Percentiles rank a stretch among this genome's conserved stretches.
Conservation (phyloP, 257 asterid species). For the Nemophila menziesii region DNA sequence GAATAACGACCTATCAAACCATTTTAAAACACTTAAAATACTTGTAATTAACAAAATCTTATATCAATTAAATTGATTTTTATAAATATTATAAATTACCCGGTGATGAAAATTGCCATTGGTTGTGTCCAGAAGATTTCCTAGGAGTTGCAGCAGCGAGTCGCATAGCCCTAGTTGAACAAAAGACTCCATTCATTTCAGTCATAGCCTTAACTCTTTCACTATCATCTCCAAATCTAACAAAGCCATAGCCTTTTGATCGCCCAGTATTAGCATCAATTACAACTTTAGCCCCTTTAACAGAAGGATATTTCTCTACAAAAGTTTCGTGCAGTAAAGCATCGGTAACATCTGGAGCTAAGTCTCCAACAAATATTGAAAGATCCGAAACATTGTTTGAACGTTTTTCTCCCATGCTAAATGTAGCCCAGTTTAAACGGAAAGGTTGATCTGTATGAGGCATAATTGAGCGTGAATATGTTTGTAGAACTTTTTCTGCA, state of each 20-base stretch:
- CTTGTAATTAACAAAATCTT: not conserved
- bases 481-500: conserved; percentile 78
- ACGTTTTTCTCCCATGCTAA: conserved; percentile 87
- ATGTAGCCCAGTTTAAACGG: conserved; percentile 92
- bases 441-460: conserved; percentile 77
- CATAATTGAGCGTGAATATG: conserved; percentile 52
- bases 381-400: conserved; percentile 73
- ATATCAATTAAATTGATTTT: not conserved
- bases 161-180: conserved; percentile 88
- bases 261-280: conserved; percentile 80
- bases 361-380: conserved; percentile 86
- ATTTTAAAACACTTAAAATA: conserved; percentile 11
- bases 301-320: conserved; percentile 59
- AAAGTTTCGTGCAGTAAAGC: conserved; percentile 70
- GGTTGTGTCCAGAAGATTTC: conserved; percentile 66
- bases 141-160: conserved; percentile 87
- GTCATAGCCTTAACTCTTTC: conserved; percentile 79
- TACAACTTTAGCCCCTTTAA: conserved; percentile 86
- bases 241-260: conserved; percentile 89
- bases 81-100: conserved; percentile 26
- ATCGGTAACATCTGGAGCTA: conserved; percentile 90
- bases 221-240: conserved; percentile 83
- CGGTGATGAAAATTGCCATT: conserved; percentile 56
- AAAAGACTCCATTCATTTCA: conserved; percentile 77
- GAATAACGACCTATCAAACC: conserved; percentile 54